A percentile compares a stretch with the other conserved stretches of the same genome.
Conservation (phyloP, 805 yeast genomes). For the Yamadazyma nakazawae region DNA sequence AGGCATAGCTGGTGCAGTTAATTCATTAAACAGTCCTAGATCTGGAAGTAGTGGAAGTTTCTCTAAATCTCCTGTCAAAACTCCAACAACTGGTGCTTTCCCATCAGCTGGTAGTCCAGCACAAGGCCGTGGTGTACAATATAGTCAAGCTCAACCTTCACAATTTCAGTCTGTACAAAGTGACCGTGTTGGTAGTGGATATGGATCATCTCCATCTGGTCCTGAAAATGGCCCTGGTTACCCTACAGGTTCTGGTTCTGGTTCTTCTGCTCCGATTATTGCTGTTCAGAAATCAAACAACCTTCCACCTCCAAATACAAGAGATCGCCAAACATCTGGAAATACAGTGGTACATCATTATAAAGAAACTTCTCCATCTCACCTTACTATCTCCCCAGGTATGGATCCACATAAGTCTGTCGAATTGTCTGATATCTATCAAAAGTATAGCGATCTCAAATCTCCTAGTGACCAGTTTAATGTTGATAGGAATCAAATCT, state of each 20-base stretch:
- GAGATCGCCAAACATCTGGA: conserved; percentile 10
- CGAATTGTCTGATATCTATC: conserved; percentile 43
- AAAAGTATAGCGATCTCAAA: conserved; percentile 37
- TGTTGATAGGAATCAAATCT: conserved; percentile 29
- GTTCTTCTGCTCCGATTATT: neutral
- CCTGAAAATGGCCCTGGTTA: neutral
- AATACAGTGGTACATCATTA: conserved; percentile 13
- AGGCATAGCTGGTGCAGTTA: conserved; percentile 59
- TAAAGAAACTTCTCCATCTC: conserved; percentile 2
- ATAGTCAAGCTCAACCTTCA: neutral
- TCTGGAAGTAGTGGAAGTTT: conserved; percentile 13
- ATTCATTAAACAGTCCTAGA: conserved; percentile 44
- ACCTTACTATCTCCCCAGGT: conserved; percentile 10
- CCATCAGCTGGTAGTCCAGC: neutral
- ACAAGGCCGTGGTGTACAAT: neutral
- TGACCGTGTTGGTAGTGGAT: neutral
- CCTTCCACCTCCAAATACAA: neutral
- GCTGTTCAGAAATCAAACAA: neutral
- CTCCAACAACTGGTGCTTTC: neutral
- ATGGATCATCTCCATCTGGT: too few species aligned
- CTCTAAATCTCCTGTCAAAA: neutral
- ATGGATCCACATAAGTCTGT: conserved; percentile 29
- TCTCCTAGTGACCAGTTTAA: conserved; percentile 41
- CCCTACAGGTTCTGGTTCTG: neutral
- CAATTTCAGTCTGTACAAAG: neutral